Base-by-base conservation (phyloP, 169 alveolate species). In the Toxoplasma gondii region DNA sequence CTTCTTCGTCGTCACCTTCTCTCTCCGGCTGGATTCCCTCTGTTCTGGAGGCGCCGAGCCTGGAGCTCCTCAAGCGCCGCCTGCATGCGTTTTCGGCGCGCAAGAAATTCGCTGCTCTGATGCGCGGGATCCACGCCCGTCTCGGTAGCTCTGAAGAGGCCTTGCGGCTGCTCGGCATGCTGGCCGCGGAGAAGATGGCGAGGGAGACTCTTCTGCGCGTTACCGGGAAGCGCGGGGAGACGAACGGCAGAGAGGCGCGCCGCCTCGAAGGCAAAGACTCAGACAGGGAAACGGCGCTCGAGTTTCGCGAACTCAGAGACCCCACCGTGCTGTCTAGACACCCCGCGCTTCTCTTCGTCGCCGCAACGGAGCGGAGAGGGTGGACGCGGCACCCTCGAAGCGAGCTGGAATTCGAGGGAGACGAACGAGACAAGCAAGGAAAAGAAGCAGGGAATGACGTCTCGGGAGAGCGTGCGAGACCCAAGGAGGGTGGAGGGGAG, bases 91-190 rank as follows among this genome's bases (percentile, higher is more conserved):
- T 64, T 27, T 22, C 34, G 34, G 29, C 74, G 31, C 7, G n/a
- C 74, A 64, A 64, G 29, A 64, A 19, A 64, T 64, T 64, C 74
- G n/a, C 34, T 27, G 7, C 34, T 27, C 86, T 78, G 27, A 78
- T 78, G 86, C 49, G 45, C 49, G 86, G 86, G 45, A 38, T 78
- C 39, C 86, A 78, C 45, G 49, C 45, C 86, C 86, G 86, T 17
- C 86, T 78, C 49, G 86, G 44, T 4, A 78, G 86, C 86, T 29
- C 44, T 10, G 86, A 78, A 45, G 86, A 78, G 45, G 19, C n/a
- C 45, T 19, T 78, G 45, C 39, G 86, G 43, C 45, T n/a, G 39
- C 45, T n/a, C 45, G 86, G 86, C 24, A 78, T 78, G 86, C 49
- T 38, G 44, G 10, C n/a, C 45, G 86, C 86, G 22, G 86, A 78